Evolutionary conservation across 208 protist genomes (phyloP).

Genomic region (Crithidia thermophila): DNA sequence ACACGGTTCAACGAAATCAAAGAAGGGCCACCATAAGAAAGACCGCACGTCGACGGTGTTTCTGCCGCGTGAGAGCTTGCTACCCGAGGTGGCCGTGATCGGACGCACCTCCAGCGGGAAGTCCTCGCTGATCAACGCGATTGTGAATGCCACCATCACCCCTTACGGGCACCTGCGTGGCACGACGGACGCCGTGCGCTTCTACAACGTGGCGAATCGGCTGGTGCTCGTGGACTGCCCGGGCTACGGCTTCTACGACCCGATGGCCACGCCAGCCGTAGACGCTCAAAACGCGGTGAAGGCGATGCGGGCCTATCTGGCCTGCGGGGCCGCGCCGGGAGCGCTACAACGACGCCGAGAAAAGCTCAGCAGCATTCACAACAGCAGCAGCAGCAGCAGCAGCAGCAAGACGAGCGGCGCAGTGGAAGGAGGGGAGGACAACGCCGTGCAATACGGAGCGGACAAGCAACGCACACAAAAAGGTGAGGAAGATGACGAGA

Average conservation of each 20-base stretch:
- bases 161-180: constrained; percentile 88
- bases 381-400: background rate
- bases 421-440: background rate
- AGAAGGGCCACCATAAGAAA: background rate
- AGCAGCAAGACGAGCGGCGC: background rate
- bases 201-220: constrained; percentile 75
- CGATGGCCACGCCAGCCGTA: constrained; percentile 53
- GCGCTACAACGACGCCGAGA: background rate
- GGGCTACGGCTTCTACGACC: constrained; percentile 88
- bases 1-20: background rate
- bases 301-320: constrained; percentile 74
- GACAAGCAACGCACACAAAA: too few relatives aligned
- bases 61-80: constrained; percentile 24
- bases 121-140: constrained; percentile 86
- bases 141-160: constrained; percentile 82
- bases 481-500: too few relatives aligned
- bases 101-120: constrained; percentile 87
- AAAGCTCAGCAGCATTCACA: background rate
- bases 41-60: background rate
- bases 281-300: constrained; percentile 77
- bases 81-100: constrained; percentile 89
- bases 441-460: too few relatives aligned
- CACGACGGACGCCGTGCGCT: constrained; percentile 75
- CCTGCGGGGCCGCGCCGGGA: constrained; percentile 20
- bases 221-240: constrained; percentile 87